Evolutionary conservation across 805 yeast genomes (phyloP), one percentile per base, ranked within the genome.

Genomic region (Yamadazyma endophytica): DNA sequence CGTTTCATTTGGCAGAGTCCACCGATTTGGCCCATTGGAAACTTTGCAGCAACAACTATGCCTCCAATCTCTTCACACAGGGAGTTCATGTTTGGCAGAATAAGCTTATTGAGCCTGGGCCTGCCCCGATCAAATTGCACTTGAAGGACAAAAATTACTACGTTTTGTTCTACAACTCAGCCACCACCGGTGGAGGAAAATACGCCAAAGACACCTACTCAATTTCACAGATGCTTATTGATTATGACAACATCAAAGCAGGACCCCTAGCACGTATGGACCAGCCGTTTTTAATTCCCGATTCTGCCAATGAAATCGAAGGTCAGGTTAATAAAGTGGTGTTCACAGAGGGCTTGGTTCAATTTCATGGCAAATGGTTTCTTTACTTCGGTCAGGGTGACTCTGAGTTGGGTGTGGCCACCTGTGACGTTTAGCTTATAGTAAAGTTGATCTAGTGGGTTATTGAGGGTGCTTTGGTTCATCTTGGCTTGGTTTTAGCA

Each of bases 331-430:
- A 63, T 39, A 48, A 54, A 27, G 70, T 64, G 22, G 70, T 64
- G 4, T 64, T 64, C 36, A 59, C 67, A 34, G 69, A 62, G 36
- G 70, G 70, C 0, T 38, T 64, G 13, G 70, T 64, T 4, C 69
- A 64, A 36, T 64, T 61, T 37, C 47, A 56, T 21, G 66, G 64
- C 9, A 43, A 58, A 31, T 64, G 70, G 70, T 50, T 63, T 19
- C 43, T 64, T 13, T 64, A 64, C 41, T 64, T 37, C 35, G 70
- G 70, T n/a, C 67, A 64, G 39, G 68, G 67, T 8, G 70, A 64
- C 38, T 49, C 60, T 3, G 63, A 59, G 33, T 45, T 64, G 30
- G 68, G 70, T 1, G 70, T 64, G 12, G 70, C 70, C 17, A 54
- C 54, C n/a, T 51, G 59, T 17, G 44, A 37, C 31, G 49, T 28